Conservation (phyloP, 176 grass and related monocot genomes). For the Triticum turgidum region DNA sequence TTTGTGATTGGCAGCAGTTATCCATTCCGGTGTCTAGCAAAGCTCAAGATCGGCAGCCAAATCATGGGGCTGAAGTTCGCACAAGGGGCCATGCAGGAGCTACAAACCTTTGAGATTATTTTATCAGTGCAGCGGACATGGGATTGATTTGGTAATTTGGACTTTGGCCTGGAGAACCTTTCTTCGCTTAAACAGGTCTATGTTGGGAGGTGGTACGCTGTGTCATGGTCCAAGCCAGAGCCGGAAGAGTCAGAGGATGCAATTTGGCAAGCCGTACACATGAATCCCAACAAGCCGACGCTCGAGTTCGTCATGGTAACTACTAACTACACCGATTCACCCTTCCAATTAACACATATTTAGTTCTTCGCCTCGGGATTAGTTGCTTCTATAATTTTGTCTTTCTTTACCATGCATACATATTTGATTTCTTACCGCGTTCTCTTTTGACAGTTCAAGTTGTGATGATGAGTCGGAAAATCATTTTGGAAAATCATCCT, state of each 20-base stretch:
- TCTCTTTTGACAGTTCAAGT: background rate
- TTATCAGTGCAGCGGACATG: background rate
- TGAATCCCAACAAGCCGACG: background rate
- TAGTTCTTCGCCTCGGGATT: background rate
- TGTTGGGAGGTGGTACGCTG: background rate
- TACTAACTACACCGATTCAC: background rate
- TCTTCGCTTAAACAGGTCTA: background rate
- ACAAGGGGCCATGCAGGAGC: background rate
- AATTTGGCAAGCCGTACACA: background rate
- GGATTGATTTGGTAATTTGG: background rate
- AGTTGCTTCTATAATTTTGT: background rate
- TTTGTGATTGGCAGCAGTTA: background rate
- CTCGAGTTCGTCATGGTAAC: background rate
- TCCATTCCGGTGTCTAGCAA: background rate
- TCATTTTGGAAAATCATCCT: background rate
- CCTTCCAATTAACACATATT: background rate
- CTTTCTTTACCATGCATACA: background rate
- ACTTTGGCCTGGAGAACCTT: background rate
- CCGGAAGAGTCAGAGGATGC: background rate
- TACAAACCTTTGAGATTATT: background rate
- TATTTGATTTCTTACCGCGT: background rate
- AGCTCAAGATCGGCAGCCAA: background rate
- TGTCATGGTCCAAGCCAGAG: background rate
- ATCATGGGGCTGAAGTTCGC: background rate
- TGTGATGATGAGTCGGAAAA: background rate